Percentiles rank a stretch among this genome's conserved stretches.
phyloP scores from a whole-genome alignment of 1,139 yeast species.

The Tardiomyces digboiensis region DNA sequence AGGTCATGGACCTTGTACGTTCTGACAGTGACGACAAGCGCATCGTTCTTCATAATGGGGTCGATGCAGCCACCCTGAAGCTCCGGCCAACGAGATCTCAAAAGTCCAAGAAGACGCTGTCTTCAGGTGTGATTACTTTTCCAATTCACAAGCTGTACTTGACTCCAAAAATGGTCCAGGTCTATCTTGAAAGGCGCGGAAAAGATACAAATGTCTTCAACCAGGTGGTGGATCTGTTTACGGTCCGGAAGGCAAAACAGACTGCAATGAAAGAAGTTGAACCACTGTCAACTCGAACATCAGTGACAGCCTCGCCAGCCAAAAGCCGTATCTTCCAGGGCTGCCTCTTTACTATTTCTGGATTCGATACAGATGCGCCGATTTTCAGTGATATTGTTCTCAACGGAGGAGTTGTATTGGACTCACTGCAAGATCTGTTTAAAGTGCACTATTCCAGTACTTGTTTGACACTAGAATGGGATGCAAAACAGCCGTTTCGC shows the following conservation, averaged over 20 bases:
- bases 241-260: neutral
- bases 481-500: constrained; percentile 7
- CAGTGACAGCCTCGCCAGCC: constrained; percentile 1
- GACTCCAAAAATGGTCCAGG: constrained; percentile 2
- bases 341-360: constrained; percentile 37
- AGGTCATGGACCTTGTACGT: constrained; percentile 6
- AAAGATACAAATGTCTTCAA: neutral
- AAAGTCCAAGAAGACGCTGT: neutral
- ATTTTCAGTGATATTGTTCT: constrained; percentile 30
- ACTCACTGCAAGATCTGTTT: constrained; percentile 31
- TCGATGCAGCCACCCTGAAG: neutral
- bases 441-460: constrained; percentile 9
- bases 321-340: constrained; percentile 24
- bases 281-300: neutral
- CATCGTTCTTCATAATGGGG: neutral
- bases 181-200: constrained; percentile 2
- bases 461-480: constrained; percentile 7
- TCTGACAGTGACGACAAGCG: neutral
- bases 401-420: constrained; percentile 47
- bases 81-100: neutral
- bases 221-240: neutral
- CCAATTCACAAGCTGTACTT: constrained; percentile 3
- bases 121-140: constrained; percentile 2
- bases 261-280: neutral
- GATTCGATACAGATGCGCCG: constrained; percentile 26